Percentiles rank a stretch among this genome's conserved stretches.
These are phyloP conservation scores for slime mould (Dictyostelium discoideum) DNA, from an alignment of 78 protist genomes.

Conservation along the genomic window DNA sequence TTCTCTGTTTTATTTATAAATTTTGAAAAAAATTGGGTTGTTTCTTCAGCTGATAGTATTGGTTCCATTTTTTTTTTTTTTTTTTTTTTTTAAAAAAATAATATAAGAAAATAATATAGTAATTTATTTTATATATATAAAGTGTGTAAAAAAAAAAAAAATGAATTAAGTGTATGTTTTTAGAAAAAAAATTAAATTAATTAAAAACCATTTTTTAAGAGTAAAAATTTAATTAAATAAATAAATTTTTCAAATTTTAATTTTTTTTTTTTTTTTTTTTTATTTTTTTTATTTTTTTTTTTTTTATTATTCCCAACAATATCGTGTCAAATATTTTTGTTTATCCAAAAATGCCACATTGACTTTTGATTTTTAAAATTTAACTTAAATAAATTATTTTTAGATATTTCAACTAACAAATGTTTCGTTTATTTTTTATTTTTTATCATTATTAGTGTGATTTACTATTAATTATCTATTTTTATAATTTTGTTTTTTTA, in stretches of 20 bases:
- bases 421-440: too few species aligned
- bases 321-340: too few species aligned
- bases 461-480: too few species aligned
- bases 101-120: background rate
- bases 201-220: background rate
- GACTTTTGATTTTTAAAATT: too few species aligned
- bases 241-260: too few species aligned
- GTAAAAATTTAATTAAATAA: too few species aligned
- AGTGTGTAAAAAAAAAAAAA: background rate
- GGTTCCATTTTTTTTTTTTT: background rate
- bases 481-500: too few species aligned
- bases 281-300: background rate
- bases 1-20: constrained; percentile 23
- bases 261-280: background rate
- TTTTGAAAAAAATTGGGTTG: constrained; percentile 15
- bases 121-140: background rate
- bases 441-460: too few species aligned
- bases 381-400: too few species aligned
- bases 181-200: background rate
- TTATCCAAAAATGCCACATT: too few species aligned
- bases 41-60: background rate
- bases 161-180: background rate
- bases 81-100: background rate
- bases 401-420: too few species aligned
- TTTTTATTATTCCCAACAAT: background rate